Base-by-base conservation (phyloP, 78 protist genomes). In the Protostelium mycophagum region DNA sequence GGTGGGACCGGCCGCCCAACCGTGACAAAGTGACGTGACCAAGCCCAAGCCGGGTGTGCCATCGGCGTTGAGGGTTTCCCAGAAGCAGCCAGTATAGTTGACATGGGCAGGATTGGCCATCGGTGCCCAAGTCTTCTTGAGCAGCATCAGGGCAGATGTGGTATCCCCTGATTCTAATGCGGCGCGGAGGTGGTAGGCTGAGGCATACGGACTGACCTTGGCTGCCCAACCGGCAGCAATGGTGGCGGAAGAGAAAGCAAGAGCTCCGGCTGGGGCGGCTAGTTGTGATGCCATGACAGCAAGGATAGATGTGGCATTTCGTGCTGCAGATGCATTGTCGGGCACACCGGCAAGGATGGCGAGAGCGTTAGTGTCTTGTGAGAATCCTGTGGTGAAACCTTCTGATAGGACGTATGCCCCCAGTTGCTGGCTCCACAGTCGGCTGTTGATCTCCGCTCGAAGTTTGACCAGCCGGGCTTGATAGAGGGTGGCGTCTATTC, bases 131-230 rank as follows among this genome's bases (percentile, higher is more conserved):
- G 73, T 51, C 73, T 51, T 51, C 73, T 51, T 51, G 31, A 51
- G 73, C 73, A 51, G 73, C 73, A 16, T 51, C 31, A 51, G 73
- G 73, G 73, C 73, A 16, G 73, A 51, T 16, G 73, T 25, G 16
- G 73, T 16, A 5, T 16, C 73, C 16, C 73, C 73, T 51, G 73
- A 51, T 51, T 51, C 73, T 5, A 51, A 51, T 5, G 73, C 73
- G 16, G 73, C 73, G 73, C 73, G 73, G 73, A 51, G 73, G 73
- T 51, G 73, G 73, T 51, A 51, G 73, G 73, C 73, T 51, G 73
- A 51, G 31, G 73, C 73, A 16, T 51, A 51, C 16, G 73, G 73
- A 16, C 73, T 51, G 73, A 51, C 73, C 73, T 51, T 51, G 73
- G 73, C 73, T 5, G 73, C 73, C 73, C 73, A 51, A 16, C 73